A percentile compares a stretch with the other conserved stretches of the same genome.
These are phyloP conservation scores for Phlyctochytrium bullatum DNA, from an alignment of 192 early-diverging fungal genomes.

Conservation along the genomic window DNA sequence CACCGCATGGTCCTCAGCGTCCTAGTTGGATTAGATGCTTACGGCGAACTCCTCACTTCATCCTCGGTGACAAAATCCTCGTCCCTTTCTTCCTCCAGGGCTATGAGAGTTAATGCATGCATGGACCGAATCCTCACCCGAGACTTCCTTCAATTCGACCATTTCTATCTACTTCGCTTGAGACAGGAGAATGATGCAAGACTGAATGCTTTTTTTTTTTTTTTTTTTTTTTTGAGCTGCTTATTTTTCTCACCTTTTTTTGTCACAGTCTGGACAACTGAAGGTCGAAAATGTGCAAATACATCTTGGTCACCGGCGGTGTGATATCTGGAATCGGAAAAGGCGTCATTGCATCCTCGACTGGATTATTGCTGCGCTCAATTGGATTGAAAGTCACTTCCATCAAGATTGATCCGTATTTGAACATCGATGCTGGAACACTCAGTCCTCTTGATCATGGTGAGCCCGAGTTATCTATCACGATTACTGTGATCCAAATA, in stretches of 20 bases:
- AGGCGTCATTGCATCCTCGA: conserved; percentile 97
- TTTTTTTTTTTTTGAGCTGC: background rate
- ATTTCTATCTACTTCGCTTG: no score
- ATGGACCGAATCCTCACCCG: no score
- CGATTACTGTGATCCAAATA: no score
- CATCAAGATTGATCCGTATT: conserved; percentile 99
- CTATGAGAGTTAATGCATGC: no score
- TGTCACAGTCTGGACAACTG: background rate
- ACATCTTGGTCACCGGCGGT: conserved; percentile 96
- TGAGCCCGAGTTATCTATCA: no score
- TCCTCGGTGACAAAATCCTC: conserved; percentile 42
- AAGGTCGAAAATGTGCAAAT: conserved; percentile 55
- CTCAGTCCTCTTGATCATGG: conserved; percentile 97
- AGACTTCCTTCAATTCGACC: no score
- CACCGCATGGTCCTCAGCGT: no score
- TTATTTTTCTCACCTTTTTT: background rate
- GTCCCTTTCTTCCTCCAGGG: conserved; percentile 35
- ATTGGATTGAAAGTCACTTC: conserved; percentile 90
- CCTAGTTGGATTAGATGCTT: no score
- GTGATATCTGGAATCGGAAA: conserved; percentile 99
- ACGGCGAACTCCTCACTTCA: conserved; percentile 16
- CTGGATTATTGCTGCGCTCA: conserved; percentile 91
- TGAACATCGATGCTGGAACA: conserved; percentile 98
- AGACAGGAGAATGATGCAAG: no score
- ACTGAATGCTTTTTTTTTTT: background rate